Base-by-base conservation (phyloP, 768 basidiomycete genomes). In the Rhodotorula sphaerocarpa region DNA sequence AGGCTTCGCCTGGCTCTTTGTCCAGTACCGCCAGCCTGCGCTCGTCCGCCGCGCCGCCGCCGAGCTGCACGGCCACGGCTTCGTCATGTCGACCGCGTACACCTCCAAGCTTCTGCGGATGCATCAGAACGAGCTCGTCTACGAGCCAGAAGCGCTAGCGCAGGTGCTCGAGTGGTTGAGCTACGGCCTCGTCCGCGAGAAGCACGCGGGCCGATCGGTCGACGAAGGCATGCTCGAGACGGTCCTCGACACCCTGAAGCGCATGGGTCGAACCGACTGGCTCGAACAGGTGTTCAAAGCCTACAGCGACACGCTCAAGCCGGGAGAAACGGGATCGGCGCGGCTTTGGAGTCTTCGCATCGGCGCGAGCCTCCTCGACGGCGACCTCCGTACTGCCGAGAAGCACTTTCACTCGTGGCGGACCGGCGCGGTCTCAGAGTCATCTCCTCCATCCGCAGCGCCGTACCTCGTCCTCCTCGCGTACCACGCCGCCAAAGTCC, bases 391-490 rank as follows among this genome's bases (percentile, higher is more conserved):
- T 3, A 41, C 30, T 2, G 59, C 65, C 0, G 30, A 45, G n/a
- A 12, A 34, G 2, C 47, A 57, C 39, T 61, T 66, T 52, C 10
- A 41, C 18, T 23, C 34, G 2, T 66, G 59, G 65, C 34, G 59
- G 2, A 20, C 48, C 7, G 28, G 16, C 7, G 28, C 33, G 14
- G 14, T 27, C 0, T n/a, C 27, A 7, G 23, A 25, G 36, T 9
- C 10, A 7, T 3, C 47, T 0, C 20, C 42, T 11, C 63, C 51
- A 39, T 54, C 63, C 5, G 25, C 34, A 10, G 34, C 5, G 2
- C 65, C 65, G 2, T 66, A 66, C 57, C 56, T 66, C 52, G 57
- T 59, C 41, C 42, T 66, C 6, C 53, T 66, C 30, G 39, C n/a
- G 27, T 28, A 54, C n/a, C 58, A 50, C 47, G 51, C 51, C 51